A percentile compares a stretch with the other conserved stretches of the same genome.
Conservation (phyloP, 345 rosid genomes). For the Camelina sativa region DNA sequence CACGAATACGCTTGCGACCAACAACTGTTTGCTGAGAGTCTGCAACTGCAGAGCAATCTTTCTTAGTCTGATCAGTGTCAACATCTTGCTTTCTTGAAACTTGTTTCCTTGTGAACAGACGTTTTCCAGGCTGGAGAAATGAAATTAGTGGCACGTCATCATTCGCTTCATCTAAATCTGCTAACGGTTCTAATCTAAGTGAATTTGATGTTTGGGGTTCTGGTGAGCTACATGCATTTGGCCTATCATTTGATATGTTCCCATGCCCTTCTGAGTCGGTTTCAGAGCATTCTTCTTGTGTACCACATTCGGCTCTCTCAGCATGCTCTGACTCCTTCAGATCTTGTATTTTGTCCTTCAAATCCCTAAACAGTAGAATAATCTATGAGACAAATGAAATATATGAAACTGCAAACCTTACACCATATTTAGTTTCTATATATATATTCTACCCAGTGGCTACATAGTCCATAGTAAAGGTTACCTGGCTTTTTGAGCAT, state of each 20-base stretch:
- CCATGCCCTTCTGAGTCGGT: constrained; percentile 82
- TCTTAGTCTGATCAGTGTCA: constrained; percentile 40
- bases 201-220: constrained; percentile 50
- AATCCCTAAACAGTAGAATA: constrained; percentile 55
- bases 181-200: constrained; percentile 41
- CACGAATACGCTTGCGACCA: constrained; percentile 71
- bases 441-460: background rate
- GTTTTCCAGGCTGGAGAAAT: constrained; percentile 52
- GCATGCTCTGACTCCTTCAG: constrained; percentile 52
- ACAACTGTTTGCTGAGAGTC: constrained; percentile 54
- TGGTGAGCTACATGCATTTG: constrained; percentile 48
- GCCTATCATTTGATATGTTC: constrained; percentile 49
- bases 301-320: constrained; percentile 47
- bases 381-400: constrained; percentile 29
- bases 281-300: constrained; percentile 74
- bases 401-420: constrained; percentile 15
- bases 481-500: constrained; percentile 84
- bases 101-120: constrained; percentile 44
- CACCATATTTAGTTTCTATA: constrained; percentile 9
- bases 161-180: constrained; percentile 49
- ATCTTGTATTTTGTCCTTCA: constrained; percentile 67
- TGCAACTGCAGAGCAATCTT: constrained; percentile 49
- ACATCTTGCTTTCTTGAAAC: constrained; percentile 43
- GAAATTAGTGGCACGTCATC: constrained; percentile 77
- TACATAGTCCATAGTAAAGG: constrained; percentile 20